Evolutionary conservation across 345 rosid genomes (phyloP).

Genomic region (Sapria himalayana): DNA sequence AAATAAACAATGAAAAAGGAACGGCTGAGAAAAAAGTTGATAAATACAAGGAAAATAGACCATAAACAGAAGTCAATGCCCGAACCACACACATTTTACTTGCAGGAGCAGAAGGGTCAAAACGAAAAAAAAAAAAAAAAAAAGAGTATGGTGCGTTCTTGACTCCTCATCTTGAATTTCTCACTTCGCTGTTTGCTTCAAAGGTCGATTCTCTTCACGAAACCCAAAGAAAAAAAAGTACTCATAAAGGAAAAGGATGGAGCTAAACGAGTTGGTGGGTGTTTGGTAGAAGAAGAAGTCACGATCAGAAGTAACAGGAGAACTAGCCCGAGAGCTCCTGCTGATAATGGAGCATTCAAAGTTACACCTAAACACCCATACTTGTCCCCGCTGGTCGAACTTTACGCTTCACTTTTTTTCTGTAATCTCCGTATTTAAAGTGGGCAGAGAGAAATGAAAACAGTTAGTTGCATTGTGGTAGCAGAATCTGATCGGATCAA

Average conservation of each 20-base stretch:
- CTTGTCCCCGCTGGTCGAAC: constrained; percentile 21
- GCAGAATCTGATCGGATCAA: constrained; percentile 19
- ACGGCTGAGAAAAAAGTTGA: not conserved
- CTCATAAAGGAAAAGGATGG: constrained; percentile 7
- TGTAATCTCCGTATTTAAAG: constrained; percentile 28
- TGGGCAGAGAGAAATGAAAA: constrained; percentile 14
- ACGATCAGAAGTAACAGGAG: constrained; percentile 15
- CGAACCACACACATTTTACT: constrained; percentile 51
- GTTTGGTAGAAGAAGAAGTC: constrained; percentile 18
- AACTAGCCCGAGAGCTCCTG: constrained; percentile 13
- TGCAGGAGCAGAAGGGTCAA: not conserved
- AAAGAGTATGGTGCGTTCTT: constrained; percentile 86
- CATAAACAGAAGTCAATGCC: constrained; percentile 77
- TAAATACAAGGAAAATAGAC: constrained; percentile 5
- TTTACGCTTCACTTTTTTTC: constrained; percentile 15
- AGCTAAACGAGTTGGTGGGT: constrained; percentile 22
- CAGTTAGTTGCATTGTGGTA: constrained; percentile 22
- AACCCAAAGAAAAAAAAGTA: constrained; percentile 8
- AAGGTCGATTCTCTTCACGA: constrained; percentile 5
- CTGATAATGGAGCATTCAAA: constrained; percentile 33
- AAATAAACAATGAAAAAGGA: too few species aligned
- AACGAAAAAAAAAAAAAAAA: constrained; percentile 7
- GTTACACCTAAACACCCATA: constrained; percentile 26
- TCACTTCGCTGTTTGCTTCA: too few species aligned
- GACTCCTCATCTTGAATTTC: constrained; percentile 34